Conservation (phyloP, 108 stramenopile genomes). For the Nitzschia putrida region DNA sequence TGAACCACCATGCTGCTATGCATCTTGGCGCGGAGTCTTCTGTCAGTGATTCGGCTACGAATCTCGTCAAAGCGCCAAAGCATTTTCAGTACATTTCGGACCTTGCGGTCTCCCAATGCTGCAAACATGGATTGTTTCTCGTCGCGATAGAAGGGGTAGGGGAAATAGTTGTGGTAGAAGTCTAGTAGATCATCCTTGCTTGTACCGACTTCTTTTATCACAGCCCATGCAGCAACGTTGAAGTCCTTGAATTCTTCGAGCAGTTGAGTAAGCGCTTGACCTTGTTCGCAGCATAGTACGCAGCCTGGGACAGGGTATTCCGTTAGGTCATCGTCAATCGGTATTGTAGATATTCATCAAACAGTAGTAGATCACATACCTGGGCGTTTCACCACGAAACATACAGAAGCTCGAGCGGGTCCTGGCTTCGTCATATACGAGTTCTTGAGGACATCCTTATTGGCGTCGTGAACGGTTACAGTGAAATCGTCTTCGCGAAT, state of each 20-base stretch:
- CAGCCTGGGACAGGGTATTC: not conserved
- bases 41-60: slow-evolving; percentile 23
- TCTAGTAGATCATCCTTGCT: slow-evolving; percentile 43
- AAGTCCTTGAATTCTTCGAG: slow-evolving; percentile 8
- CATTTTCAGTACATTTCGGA: slow-evolving; percentile 7
- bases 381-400: slow-evolving; percentile 22
- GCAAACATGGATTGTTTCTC: slow-evolving; percentile 24
- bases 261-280: slow-evolving; percentile 3
- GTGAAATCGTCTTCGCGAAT: slow-evolving; percentile 13
- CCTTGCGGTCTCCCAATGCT: slow-evolving; percentile 32
- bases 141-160: slow-evolving; percentile 37
- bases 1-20: slow-evolving; percentile 29
- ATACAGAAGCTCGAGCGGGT: slow-evolving; percentile 15
- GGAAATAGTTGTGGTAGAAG: slow-evolving; percentile 44
- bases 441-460: slow-evolving; percentile 1
- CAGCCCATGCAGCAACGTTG: slow-evolving; percentile 15
- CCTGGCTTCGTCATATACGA: not conserved
- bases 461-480: not conserved
- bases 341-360: not conserved
- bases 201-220: slow-evolving; percentile 43
- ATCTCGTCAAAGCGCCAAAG: slow-evolving; percentile 21
- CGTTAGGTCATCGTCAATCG: not conserved
- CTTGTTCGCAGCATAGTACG: slow-evolving; percentile 21
- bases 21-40: slow-evolving; percentile 22
- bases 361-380: not conserved